These are phyloP conservation scores for Phytomonas sp. DNA, from an alignment of 208 protist genomes.

Conservation along the genomic window DNA sequence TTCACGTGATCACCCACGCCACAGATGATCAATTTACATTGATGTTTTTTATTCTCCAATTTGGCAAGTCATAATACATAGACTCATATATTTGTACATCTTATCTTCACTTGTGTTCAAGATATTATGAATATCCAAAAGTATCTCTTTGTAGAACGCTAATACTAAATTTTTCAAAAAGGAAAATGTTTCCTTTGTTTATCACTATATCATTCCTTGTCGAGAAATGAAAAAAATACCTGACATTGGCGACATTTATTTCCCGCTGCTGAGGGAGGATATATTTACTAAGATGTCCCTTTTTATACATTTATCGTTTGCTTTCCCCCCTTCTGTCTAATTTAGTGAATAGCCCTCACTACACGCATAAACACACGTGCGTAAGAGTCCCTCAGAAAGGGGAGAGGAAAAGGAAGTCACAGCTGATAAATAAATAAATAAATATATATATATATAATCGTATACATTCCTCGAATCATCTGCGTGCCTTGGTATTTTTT, in stretches of 20 bases:
- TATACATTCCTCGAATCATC: background rate
- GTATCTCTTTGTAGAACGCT: background rate
- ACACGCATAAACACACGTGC: background rate
- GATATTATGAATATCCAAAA: background rate
- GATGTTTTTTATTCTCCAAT: background rate
- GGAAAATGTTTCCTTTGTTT: no score
- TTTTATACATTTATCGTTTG: background rate
- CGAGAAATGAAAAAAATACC: no score
- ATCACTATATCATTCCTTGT: no score
- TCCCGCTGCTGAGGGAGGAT: no score
- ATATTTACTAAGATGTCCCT: no score
- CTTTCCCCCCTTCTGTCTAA: background rate
- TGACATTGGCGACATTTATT: no score
- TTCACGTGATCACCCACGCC: background rate
- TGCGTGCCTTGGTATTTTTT: background rate
- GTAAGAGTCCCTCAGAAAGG: background rate
- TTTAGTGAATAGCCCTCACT: background rate
- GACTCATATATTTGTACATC: background rate
- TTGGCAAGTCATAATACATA: conserved; percentile 11
- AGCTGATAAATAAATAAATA: background rate
- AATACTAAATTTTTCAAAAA: background rate
- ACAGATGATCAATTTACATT: background rate
- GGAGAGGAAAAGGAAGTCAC: background rate
- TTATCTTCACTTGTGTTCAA: background rate
- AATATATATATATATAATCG: background rate